These are phyloP conservation scores for Penicillium riverlandense DNA, from an alignment of 495 filamentous ascomycete species.

Conservation along the genomic window DNA sequence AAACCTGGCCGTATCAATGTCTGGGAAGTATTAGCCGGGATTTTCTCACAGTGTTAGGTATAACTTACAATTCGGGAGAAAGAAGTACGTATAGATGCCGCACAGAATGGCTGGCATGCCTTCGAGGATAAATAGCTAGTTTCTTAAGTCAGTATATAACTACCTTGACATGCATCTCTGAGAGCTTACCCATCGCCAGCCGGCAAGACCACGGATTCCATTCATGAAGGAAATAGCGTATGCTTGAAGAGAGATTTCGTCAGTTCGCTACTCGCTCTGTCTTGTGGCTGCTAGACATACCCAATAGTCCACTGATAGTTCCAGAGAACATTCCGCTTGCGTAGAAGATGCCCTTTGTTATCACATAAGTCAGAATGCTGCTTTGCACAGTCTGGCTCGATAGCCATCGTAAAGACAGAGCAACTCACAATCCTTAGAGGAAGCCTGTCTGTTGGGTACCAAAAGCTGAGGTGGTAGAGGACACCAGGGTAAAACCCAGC, in stretches of 20 bases:
- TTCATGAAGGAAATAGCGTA: slow-evolving; percentile 25
- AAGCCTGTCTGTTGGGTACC: slow-evolving; percentile 35
- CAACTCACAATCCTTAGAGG: slow-evolving; percentile 4
- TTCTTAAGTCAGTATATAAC: background rate
- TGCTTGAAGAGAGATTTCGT: slow-evolving; percentile 9
- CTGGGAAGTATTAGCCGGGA: slow-evolving; percentile 2
- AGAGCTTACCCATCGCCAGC: slow-evolving; percentile 25
- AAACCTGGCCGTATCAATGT: slow-evolving; percentile 17
- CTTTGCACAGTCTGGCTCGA: slow-evolving; percentile 16
- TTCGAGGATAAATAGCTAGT: slow-evolving; percentile 26
- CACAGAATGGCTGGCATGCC: slow-evolving; percentile 31
- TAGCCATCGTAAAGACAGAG: background rate
- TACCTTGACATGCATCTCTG: background rate
- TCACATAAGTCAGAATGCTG: no score
- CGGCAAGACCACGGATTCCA: slow-evolving; percentile 21
- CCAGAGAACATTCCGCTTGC: no score
- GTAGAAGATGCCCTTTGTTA: no score
- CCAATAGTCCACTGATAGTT: slow-evolving; percentile 22
- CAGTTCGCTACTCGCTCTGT: no score
- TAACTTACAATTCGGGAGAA: slow-evolving; percentile 27
- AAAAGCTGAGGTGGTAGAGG: slow-evolving; percentile 25
- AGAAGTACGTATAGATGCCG: slow-evolving; percentile 18
- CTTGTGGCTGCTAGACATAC: slow-evolving; percentile 17
- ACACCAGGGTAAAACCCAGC: slow-evolving; percentile 33
- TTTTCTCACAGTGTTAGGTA: background rate